Evolutionary conservation across 2,329 filamentous ascomycete genomes (phyloP).

Genomic region (Beauveria pseudobassiana): DNA sequence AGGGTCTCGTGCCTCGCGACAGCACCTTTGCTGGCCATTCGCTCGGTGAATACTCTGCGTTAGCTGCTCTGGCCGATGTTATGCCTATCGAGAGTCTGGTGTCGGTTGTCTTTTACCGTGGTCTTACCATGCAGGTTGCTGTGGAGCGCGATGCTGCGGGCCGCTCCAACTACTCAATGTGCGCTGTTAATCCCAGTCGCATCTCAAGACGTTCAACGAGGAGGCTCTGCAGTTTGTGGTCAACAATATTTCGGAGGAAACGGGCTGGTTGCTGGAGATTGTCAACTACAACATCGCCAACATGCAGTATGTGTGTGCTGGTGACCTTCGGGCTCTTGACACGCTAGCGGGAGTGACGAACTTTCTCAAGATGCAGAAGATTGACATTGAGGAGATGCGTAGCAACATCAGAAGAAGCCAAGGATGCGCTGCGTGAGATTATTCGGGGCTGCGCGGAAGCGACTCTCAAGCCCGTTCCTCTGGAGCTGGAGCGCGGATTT

Average conservation of each 20-base stretch:
- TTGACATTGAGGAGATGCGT: conserved; percentile 92
- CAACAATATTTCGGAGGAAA: conserved; percentile 88
- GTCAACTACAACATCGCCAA: conserved; percentile 89
- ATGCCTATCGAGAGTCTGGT: conserved; percentile 99
- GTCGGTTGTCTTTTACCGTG: conserved; percentile 98
- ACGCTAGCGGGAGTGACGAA: conserved; percentile 77
- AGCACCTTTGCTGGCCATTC: conserved; percentile 98
- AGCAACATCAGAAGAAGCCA: conserved; percentile 85
- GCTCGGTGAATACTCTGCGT: conserved; percentile 93
- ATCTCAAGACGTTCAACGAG: conserved; percentile 99
- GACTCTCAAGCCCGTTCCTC: conserved; percentile 74
- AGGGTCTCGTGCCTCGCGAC: conserved; percentile 90
- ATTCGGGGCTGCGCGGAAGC: conserved; percentile 82
- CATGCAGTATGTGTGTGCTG: conserved; percentile 68
- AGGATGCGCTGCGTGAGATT: conserved; percentile 81
- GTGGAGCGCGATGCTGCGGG: conserved; percentile 91
- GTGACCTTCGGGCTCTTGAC: conserved; percentile 63
- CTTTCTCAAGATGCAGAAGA: conserved; percentile 92
- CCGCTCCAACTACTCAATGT: conserved; percentile 98
- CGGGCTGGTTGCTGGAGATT: conserved; percentile 93
- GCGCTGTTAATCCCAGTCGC: conserved; percentile 94
- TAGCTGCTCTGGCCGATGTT: conserved; percentile 92
- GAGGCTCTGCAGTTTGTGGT: conserved; percentile 95
- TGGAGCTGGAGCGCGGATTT: conserved; percentile 89
- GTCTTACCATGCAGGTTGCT: conserved; percentile 97